A percentile compares a stretch with the other conserved stretches of the same genome.
These are phyloP conservation scores for Yamadazyma siamensis DNA, from an alignment of 1,139 yeast species.

Conservation along the genomic window DNA sequence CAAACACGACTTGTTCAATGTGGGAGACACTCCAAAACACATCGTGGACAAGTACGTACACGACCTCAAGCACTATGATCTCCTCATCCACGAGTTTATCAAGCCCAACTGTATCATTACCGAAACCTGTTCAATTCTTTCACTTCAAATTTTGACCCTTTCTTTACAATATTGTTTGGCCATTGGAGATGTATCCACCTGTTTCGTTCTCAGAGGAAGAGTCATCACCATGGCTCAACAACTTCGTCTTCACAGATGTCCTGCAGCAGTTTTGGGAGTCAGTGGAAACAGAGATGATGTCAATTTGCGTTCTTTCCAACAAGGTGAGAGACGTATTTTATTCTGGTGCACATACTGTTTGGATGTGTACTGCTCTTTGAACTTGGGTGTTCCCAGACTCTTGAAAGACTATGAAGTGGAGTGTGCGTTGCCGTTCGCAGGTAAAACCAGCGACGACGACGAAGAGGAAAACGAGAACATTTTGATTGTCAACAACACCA, in stretches of 20 bases:
- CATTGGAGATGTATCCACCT: slow-evolving; percentile 68
- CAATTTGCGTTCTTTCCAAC: slow-evolving; percentile 52
- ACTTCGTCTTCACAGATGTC: slow-evolving; percentile 80
- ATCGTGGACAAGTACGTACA: slow-evolving; percentile 19
- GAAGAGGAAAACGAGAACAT: slow-evolving; percentile 48
- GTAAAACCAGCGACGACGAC: slow-evolving; percentile 46
- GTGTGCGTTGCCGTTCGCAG: slow-evolving; percentile 77
- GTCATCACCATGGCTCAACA: slow-evolving; percentile 85
- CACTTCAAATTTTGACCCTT: slow-evolving; percentile 66
- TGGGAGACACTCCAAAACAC: slow-evolving; percentile 12
- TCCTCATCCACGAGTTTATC: slow-evolving; percentile 50
- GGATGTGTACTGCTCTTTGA: slow-evolving; percentile 73
- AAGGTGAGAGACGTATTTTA: slow-evolving; percentile 74
- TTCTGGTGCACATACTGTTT: slow-evolving; percentile 83
- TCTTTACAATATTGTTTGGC: slow-evolving; percentile 71
- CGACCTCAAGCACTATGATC: slow-evolving; percentile 39
- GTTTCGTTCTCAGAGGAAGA: slow-evolving; percentile 73
- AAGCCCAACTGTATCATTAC: slow-evolving; percentile 52
- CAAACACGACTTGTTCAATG: slow-evolving; percentile 22
- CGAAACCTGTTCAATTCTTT: slow-evolving; percentile 58
- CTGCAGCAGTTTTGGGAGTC: slow-evolving; percentile 68
- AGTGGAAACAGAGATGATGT: slow-evolving; percentile 51
- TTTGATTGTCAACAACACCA: slow-evolving; percentile 55
- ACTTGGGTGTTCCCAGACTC: slow-evolving; percentile 78
- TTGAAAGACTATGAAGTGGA: slow-evolving; percentile 79